Evolutionary conservation across 2,329 filamentous ascomycete species (phyloP), one percentile per base, ranked within the genome.

Genomic region (Aspergillus candidus): DNA sequence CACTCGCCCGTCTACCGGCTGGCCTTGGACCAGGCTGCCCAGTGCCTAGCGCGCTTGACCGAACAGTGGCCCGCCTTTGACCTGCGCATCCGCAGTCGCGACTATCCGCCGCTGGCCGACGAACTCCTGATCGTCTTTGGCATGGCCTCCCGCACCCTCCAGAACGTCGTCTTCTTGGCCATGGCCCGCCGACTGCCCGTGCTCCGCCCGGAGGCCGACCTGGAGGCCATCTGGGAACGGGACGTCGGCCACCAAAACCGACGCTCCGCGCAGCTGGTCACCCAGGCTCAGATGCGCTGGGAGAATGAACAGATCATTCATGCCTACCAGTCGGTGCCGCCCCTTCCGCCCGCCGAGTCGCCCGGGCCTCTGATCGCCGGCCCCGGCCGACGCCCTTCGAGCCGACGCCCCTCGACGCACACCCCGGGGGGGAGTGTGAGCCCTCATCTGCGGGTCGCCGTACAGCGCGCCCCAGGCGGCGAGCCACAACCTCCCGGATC

Each of bases 61-160:
- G 49, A 56, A 14, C 53, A 62, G 12, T 78, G 74, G 73, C 18
- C 47, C 1, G 5, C 35, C 3, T 64, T 73, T 36, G 61, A 62
- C 18, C 58, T 43, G 4, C 61, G 65, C 29, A 53, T 65, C 43
- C 54, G 48, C 18, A 31, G 36, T 14, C 65, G 72, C 33, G 59
- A 61, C 2, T 77, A 72, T 51, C 80, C 80, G 3, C 75, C 80
- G 4, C 62, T 81, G n/a, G 71, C 78, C 30, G 69, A 72, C 41
- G 81, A 84, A 53, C 62, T 85, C 22, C 58, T 70, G 4, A 56
- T 60, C n/a, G 52, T 61, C 11, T 67, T 84, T 31, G 56, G 60
- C 5, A 58, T 83, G 11, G 58, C 57, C 6, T 84, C 80, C 0
- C 57, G 65, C 0, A 67, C 73, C 1, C 61, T 85, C 6, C 76